A percentile compares a stretch with the other conserved stretches of the same genome.
Conservation (phyloP, 2,329 filamentous ascomycete genomes). For the Plectosphaerella sp. region DNA sequence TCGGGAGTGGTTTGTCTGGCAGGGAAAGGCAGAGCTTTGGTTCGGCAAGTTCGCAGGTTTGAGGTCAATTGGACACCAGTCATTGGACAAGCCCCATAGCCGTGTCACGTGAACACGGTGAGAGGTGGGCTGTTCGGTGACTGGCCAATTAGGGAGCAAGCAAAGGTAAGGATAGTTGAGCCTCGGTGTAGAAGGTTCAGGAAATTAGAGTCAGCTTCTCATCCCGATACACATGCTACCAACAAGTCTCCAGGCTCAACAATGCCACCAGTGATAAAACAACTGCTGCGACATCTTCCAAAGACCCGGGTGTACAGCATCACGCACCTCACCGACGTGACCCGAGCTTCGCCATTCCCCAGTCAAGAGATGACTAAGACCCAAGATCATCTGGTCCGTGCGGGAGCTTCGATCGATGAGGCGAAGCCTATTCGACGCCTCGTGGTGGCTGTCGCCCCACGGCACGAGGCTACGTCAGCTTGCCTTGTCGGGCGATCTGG, state of each 20-base stretch:
- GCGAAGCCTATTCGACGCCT: constrained; percentile 1
- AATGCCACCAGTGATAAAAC: too few relatives aligned
- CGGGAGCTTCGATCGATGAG: not conserved
- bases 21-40: constrained; percentile 5
- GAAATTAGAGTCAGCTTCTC: too few relatives aligned
- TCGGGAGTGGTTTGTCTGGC: not conserved
- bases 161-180: too few relatives aligned
- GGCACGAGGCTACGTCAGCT: constrained; percentile 3
- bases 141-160: constrained; percentile 4
- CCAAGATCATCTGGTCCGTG: not conserved
- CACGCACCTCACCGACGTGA: too few relatives aligned
- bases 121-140: not conserved
- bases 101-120: constrained; percentile 7
- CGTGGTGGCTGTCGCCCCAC: not conserved
- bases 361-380: not conserved
- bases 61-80: constrained; percentile 10
- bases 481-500: not conserved
- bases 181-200: too few relatives aligned
- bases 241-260: too few relatives aligned
- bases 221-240: too few relatives aligned
- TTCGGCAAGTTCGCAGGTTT: constrained; percentile 13
- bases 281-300: not conserved
- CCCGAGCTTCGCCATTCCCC: too few relatives aligned
- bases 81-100: not conserved
- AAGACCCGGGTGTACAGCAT: not conserved